Evolutionary conservation across 345 rosid genomes (phyloP), one percentile per base, ranked within the genome.

Genomic region (Gossypium turneri): DNA sequence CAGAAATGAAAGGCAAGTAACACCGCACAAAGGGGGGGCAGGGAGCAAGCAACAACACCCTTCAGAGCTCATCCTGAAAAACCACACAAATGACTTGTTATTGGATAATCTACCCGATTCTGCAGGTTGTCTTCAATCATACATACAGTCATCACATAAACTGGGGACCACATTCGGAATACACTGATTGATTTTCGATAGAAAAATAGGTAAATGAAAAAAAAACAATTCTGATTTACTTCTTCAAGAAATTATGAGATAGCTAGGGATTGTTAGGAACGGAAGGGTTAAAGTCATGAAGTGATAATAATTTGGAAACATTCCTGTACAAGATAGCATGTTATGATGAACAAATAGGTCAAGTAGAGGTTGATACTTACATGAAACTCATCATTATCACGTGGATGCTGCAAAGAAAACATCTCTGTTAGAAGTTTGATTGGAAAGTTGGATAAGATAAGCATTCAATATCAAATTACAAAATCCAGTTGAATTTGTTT

Each of bases 351-450:
- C 2, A 25, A 57, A 57, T 2, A 29, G 48, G 24, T 25, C 8
- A 58, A 12, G 5, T 12, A 59, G 44, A 59, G 53, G 55, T 4
- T 24, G 45, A 50, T 1, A 53, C 96, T 90, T 85, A 92, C 97
- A 80, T 89, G 98, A 81, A 92, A 90, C 81, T 94, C 93, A 56
- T 92, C 97, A 84, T 88, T 80, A 80, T 90, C 93, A 17, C 79
- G 90, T 19, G 74, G 88, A 80, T 86, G 90, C 98, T 92, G 94
- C 89, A 81, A 85, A 76, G 76, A 59, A 61, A 81, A 81, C 55
- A 66, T 63, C 59, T 68, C 44, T 2, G 20, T 48, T 68, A 13
- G 9, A 29, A 24, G 29, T 79, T 20, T 19, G n/a, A 59, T 45
- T 45, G 12, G 41, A 47, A 64, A 41, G 24, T 63, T 17, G 3